These are phyloP conservation scores for Torulaspora gathmanii DNA, from an alignment of 805 yeast genomes.

Conservation along the genomic window DNA sequence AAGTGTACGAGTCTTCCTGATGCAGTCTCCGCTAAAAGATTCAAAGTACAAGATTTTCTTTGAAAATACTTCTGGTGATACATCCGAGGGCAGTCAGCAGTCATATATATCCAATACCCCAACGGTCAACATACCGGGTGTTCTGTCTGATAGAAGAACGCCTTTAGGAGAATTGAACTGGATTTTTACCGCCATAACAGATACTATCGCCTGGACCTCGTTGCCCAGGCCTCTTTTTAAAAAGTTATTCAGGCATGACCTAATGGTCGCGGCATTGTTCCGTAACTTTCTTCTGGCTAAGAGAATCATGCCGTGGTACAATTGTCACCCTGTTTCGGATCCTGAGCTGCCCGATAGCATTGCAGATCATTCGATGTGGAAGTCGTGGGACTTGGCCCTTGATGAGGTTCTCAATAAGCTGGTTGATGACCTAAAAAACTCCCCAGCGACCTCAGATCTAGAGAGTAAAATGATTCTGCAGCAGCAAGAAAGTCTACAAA, in stretches of 20 bases:
- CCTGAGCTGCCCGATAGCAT: conserved; percentile 85
- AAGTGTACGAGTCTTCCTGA: conserved; percentile 83
- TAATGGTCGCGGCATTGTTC: conserved; percentile 94
- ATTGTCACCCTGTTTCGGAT: conserved; percentile 91
- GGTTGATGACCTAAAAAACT: conserved; percentile 41
- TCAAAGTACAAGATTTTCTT: conserved; percentile 40
- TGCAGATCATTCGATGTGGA: conserved; percentile 90
- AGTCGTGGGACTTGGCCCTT: conserved; percentile 94
- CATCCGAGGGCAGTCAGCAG: conserved; percentile 17
- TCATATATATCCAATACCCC: conserved; percentile 27
- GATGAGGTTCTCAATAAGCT: conserved; percentile 84
- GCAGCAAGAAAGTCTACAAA: conserved; percentile 26
- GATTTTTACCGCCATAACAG: conserved; percentile 97
- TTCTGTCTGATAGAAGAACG: conserved; percentile 85
- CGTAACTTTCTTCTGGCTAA: conserved; percentile 89
- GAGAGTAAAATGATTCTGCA: conserved; percentile 27
- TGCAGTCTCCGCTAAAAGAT: conserved; percentile 66
- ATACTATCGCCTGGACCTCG: conserved; percentile 96
- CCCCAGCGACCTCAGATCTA: conserved; percentile 30
- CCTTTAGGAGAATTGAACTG: conserved; percentile 95
- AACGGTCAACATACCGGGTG: conserved; percentile 76
- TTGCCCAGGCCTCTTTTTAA: conserved; percentile 84
- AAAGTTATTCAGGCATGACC: conserved; percentile 85
- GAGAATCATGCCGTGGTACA: conserved; percentile 86
- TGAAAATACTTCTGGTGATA: conserved; percentile 33